Evolutionary conservation across 2,329 filamentous ascomycete species (phyloP).

Genomic region (Fonsecaea pugnacius): DNA sequence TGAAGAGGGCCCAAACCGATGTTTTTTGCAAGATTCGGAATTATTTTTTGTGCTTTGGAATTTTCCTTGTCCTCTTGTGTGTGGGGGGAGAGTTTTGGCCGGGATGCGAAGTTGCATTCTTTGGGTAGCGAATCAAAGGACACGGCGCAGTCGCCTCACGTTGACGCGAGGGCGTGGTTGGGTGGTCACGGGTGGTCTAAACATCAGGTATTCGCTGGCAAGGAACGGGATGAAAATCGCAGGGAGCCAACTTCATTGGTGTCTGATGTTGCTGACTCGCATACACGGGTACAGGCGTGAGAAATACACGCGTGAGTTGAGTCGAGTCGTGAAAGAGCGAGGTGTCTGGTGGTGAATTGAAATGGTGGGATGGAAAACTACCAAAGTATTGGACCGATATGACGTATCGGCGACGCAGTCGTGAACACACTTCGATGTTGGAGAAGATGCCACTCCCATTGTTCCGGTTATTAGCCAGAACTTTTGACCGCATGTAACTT

Average conservation of each 20-base stretch:
- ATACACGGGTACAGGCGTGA: not conserved
- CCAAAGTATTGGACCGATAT: not conserved
- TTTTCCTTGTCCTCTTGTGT: not conserved
- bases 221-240: not conserved
- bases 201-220: conserved; percentile 1
- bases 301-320: not conserved
- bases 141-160: not conserved
- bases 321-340: not conserved
- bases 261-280: not conserved
- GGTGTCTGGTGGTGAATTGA: not conserved
- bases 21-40: conserved; percentile 29
- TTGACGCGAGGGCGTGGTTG: not conserved
- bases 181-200: not conserved
- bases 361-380: not conserved
- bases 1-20: conserved; percentile 17
- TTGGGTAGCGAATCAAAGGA: not conserved
- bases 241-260: not conserved
- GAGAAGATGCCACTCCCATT: not conserved
- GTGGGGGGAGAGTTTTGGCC: conserved; percentile 15
- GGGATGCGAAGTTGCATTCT: conserved; percentile 4
- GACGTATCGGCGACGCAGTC: not conserved
- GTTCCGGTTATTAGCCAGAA: conserved; percentile 8
- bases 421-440: not conserved
- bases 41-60: conserved; percentile 6
- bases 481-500: not conserved